Evolutionary conservation across 345 rosid species (phyloP).

Genomic region (Lumnitzera racemosa): DNA sequence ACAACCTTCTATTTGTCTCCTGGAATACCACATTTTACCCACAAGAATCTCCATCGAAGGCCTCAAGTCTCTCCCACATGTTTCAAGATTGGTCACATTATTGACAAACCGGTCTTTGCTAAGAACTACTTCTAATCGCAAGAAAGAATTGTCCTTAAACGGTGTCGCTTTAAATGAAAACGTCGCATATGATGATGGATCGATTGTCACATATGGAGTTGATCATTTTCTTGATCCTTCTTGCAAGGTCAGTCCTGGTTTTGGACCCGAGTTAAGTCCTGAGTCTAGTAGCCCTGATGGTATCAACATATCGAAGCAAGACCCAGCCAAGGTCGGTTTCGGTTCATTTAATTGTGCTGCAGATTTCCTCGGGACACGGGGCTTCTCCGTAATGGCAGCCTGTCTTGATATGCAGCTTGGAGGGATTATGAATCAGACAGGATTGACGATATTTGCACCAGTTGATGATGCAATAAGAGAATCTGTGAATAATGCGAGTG

Average conservation of each 20-base stretch:
- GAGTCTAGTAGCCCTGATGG: too few species aligned
- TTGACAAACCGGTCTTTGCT: too few species aligned
- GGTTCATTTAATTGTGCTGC: slow-evolving; percentile 23
- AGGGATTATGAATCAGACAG: slow-evolving; percentile 11
- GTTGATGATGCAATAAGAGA: too few species aligned
- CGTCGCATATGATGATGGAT: slow-evolving; percentile 23
- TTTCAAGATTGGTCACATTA: slow-evolving; percentile 26
- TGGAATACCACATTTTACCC: slow-evolving; percentile 31
- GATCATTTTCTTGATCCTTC: slow-evolving; percentile 21
- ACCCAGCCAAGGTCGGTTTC: neutral
- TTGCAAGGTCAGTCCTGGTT: slow-evolving; percentile 2
- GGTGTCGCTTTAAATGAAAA: slow-evolving; percentile 14
- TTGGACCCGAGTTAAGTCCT: slow-evolving; percentile 4
- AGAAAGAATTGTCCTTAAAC: too few species aligned
- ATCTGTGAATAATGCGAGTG: too few species aligned
- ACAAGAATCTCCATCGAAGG: slow-evolving; percentile 13
- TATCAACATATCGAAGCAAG: too few species aligned
- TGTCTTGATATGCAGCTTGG: slow-evolving; percentile 35
- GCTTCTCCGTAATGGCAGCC: slow-evolving; percentile 27
- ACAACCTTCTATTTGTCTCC: slow-evolving; percentile 27
- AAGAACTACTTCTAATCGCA: too few species aligned
- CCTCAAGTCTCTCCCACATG: slow-evolving; percentile 18
- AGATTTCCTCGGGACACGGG: slow-evolving; percentile 23
- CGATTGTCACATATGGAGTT: slow-evolving; percentile 23
- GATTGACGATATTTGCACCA: too few species aligned